These are phyloP conservation scores for Penicillium angulare DNA, from an alignment of 495 filamentous ascomycete species.

Conservation along the genomic window DNA sequence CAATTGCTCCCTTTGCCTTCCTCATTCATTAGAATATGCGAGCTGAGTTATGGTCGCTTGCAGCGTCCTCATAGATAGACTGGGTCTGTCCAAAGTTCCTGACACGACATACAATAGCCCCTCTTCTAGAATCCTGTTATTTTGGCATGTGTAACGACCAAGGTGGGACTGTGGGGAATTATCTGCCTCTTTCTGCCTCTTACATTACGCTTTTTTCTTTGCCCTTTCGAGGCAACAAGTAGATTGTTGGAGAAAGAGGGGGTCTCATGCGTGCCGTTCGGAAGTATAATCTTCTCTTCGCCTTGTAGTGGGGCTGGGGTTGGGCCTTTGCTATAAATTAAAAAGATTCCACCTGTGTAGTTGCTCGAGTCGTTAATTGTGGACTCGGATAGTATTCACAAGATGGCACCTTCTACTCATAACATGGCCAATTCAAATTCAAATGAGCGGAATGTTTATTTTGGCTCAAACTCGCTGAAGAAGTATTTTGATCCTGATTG, in stretches of 20 bases:
- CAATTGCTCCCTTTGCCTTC: constrained; percentile 1
- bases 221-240: background rate
- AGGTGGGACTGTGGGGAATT: constrained; percentile 1
- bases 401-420: background rate
- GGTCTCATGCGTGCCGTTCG: background rate
- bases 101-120: background rate
- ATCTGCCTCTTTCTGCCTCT: constrained; percentile 4
- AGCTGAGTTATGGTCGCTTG: constrained; percentile 10
- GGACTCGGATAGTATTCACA: background rate
- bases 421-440: constrained; percentile 34
- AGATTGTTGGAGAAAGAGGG: background rate
- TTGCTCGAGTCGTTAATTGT: background rate
- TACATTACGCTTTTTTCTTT: background rate
- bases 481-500: constrained; percentile 59
- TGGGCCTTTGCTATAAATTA: background rate
- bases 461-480: constrained; percentile 50
- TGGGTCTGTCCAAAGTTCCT: background rate
- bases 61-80: constrained; percentile 9
- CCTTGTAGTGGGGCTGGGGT: background rate
- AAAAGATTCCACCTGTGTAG: background rate
- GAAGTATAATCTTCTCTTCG: background rate
- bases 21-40: constrained; percentile 1
- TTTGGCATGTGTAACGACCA: background rate
- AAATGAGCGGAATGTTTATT: constrained; percentile 55
- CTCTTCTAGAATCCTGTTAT: background rate